Base-by-base conservation (phyloP, 176 grass and related monocot genomes). In the Phyllostachys edulis region DNA sequence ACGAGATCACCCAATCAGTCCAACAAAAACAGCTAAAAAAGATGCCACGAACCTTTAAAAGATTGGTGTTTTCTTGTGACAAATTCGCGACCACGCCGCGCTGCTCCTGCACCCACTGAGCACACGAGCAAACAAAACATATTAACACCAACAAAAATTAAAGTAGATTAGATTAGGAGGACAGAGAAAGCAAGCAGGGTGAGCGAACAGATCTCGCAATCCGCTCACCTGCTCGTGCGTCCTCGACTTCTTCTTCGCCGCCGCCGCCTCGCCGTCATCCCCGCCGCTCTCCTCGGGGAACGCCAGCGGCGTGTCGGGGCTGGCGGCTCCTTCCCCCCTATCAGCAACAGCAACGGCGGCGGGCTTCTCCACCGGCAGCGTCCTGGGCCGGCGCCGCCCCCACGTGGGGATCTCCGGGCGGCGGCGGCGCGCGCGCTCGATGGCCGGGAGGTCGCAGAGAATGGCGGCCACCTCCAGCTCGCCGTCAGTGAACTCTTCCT, bases 221-320 rank as follows among this genome's bases (percentile, higher is more conserved):
- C 1, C 3, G 44, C 68, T 71, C 24, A 90, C 88, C 83, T 86
- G 45, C 0, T 23, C 78, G 36, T 81, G 88, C 66, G 77, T 3
- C 24, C 24, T 9, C 55, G 37, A 11, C 77, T 83, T 83, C 40
- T 9, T 42, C 16, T 26, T 27, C 45, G 8, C 5, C 50, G 45
- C 10, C 7, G 6, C 37, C 24, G 69, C 85, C 23, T 57, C 67
- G 32, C 32, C 32, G 2, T 34, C 32, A 26, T n/a, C 12, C 67
- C 34, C 78, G 38, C 51, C 69, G 59, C 47, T 57, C 14, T 83
- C 67, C 16, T 20, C 82, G 21, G 80, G 75, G 84, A 80, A 90
- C 18, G 42, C 80, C 57, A 90, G 84, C 68, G 84, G 89, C 57
- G 89, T 90, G 80, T 90, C 80, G 8, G 89, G 89, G 75, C 89